Evolutionary conservation across 1,284 basidiomycete genomes (phyloP), one percentile per base, ranked within the genome.

Genomic region (Microbotryomycetes sp.): DNA sequence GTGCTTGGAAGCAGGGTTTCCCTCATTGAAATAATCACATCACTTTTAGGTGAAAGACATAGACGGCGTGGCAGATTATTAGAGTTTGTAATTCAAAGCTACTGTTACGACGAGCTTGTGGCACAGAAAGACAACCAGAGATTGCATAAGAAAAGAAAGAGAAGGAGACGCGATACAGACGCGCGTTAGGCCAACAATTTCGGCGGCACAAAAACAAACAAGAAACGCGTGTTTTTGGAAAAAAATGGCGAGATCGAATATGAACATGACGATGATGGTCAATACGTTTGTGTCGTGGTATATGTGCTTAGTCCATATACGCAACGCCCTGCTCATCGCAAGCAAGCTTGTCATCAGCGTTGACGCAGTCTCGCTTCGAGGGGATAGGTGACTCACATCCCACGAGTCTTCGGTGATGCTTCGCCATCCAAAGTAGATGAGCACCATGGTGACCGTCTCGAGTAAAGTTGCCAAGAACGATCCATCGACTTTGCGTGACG

Each of bases 391-490:
- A 59, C 64, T 26, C 48, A 65, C 64, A 26, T 65, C 71, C 71
- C 71, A 72, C 26, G 67, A 61, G 23, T 71, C 71, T 60, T 73
- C 71, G 29, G 71, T 73, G 16, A 72, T 65, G 47, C 59, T 63
- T 50, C 58, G 49, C 72, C 72, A 73, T 16, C 65, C 69, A 4
- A 57, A 60, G 36, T 63, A 71, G 36, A 73, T 47, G 15, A 65
- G 22, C 1, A 56, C 63, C 46, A 72, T 56, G 16, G 64, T 47
- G 29, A 66, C 62, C 26, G 68, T 71, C 54, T 71, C 70, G 54
- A 70, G 63, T 9, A 73, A 48, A 5, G 71, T 70, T 2, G 63
- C 69, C 49, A 73, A 53, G 60, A 71, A 73, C 23, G 58, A 59
- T 1, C 66, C 68, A 55, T 73, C 72, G 19, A 73, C 65, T 56